Evolutionary conservation across 306 rosid genomes (phyloP).

Genomic region (Citrullus amarus): DNA sequence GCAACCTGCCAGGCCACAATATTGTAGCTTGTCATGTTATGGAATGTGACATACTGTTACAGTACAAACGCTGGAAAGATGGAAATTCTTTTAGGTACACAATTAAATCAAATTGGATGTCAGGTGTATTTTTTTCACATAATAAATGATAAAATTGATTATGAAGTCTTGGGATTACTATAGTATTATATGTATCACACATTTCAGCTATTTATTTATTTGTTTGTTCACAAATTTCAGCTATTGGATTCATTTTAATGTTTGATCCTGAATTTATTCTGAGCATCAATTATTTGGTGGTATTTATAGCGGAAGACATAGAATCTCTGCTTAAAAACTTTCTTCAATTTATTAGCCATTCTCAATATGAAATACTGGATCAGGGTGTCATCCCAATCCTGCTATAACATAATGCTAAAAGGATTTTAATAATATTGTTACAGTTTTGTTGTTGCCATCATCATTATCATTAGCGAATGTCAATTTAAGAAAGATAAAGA

Average conservation of each 20-base stretch:
- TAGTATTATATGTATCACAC: background rate
- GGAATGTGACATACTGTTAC: slow-evolving; percentile 74
- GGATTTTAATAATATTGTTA: background rate
- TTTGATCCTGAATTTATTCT: background rate
- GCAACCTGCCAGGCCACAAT: slow-evolving; percentile 48
- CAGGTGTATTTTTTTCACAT: background rate
- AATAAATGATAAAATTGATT: background rate
- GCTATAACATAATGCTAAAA: background rate
- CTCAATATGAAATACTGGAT: background rate
- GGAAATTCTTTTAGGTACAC: slow-evolving; percentile 56
- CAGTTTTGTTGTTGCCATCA: background rate
- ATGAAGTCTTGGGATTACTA: background rate
- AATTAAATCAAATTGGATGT: background rate
- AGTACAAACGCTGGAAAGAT: slow-evolving; percentile 82
- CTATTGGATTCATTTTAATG: background rate
- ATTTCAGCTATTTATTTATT: background rate
- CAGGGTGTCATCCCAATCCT: background rate
- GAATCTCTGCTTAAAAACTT: background rate
- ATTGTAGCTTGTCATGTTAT: slow-evolving; percentile 62
- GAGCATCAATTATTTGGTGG: background rate
- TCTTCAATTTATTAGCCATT: background rate
- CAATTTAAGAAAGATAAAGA: background rate
- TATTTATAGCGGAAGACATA: background rate
- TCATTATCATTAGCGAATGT: background rate
- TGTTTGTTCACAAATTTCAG: background rate